Evolutionary conservation across 2,329 filamentous ascomycete genomes (phyloP).

Genomic region (Aspergillus piperis): DNA sequence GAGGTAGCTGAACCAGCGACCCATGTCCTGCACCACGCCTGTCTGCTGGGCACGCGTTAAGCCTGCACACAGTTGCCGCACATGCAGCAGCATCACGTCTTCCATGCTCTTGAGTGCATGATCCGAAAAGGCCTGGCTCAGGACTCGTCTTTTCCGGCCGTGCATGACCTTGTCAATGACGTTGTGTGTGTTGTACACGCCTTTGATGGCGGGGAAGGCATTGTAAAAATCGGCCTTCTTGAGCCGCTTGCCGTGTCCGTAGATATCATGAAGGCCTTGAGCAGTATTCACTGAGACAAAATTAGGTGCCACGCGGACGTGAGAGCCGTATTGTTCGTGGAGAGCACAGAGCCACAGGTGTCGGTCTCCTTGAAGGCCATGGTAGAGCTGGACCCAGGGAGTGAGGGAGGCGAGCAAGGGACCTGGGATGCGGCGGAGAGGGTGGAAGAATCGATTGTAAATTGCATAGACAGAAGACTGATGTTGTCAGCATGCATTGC

Average conservation of each 20-base stretch:
- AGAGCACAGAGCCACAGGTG: constrained; percentile 71
- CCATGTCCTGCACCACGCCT: constrained; percentile 37
- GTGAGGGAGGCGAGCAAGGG: constrained; percentile 35
- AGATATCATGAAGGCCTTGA: constrained; percentile 53
- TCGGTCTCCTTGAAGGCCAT: constrained; percentile 72
- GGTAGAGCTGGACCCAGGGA: constrained; percentile 65
- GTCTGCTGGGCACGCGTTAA: constrained; percentile 27
- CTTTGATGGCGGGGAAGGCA: constrained; percentile 66
- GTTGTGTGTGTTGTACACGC: constrained; percentile 71
- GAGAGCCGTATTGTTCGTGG: constrained; percentile 68
- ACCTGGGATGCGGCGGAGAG: constrained; percentile 34
- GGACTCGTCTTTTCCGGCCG: constrained; percentile 68
- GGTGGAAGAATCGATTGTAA: constrained; percentile 41
- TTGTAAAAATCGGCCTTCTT: constrained; percentile 71
- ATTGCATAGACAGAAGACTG: constrained; percentile 24
- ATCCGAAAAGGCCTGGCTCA: constrained; percentile 72
- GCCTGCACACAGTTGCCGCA: constrained; percentile 63
- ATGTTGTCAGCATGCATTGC: background rate
- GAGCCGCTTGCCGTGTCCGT: constrained; percentile 43
- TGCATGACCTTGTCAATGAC: constrained; percentile 68
- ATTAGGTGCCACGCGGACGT: constrained; percentile 78
- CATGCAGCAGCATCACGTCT: constrained; percentile 64
- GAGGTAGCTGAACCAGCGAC: constrained; percentile 45
- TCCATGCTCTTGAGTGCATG: constrained; percentile 68
- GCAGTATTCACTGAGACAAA: constrained; percentile 75